phyloP scores from a whole-genome alignment of 2,329 filamentous ascomycete genomes.

The Stachybotrys echinatus region DNA sequence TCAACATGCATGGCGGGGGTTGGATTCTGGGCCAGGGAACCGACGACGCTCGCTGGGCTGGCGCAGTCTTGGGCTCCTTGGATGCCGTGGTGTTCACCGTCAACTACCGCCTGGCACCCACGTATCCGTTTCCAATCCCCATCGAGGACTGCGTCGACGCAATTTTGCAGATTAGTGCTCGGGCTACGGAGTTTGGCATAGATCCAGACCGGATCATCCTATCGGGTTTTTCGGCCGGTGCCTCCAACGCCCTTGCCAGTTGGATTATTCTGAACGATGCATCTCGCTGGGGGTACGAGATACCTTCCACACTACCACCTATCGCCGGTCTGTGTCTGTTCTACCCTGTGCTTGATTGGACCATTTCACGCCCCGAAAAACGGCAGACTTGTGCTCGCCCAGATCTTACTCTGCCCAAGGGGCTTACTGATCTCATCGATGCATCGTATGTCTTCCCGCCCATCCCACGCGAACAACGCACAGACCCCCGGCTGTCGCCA shows the following conservation, averaged over 20 bases:
- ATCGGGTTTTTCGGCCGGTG: conserved; percentile 61
- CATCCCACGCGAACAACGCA: conserved; percentile 36
- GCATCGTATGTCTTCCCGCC: conserved; percentile 54
- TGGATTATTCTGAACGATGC: conserved; percentile 41
- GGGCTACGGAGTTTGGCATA: conserved; percentile 52
- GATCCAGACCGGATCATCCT: conserved; percentile 51
- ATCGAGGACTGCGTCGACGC: conserved; percentile 63
- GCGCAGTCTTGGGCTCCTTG: conserved; percentile 43
- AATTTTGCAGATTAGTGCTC: conserved; percentile 52
- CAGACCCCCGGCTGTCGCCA: conserved; percentile 53
- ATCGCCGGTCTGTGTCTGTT: conserved; percentile 52
- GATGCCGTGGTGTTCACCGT: conserved; percentile 58
- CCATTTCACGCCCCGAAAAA: conserved; percentile 49
- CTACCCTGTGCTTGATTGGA: conserved; percentile 60
- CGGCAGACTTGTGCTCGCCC: conserved; percentile 47
- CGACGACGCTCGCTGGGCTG: conserved; percentile 58
- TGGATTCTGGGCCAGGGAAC: conserved; percentile 59
- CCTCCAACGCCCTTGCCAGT: conserved; percentile 45
- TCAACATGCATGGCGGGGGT: conserved; percentile 65
- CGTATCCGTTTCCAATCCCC: conserved; percentile 57
- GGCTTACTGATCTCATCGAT: conserved; percentile 59
- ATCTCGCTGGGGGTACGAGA: conserved; percentile 29
- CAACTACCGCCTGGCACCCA: conserved; percentile 64
- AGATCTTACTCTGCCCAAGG: conserved; percentile 51
- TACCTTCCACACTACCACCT: conserved; percentile 37